Conservation (phyloP, 148 eudicot genomes). For the Talinum fruticosum region DNA sequence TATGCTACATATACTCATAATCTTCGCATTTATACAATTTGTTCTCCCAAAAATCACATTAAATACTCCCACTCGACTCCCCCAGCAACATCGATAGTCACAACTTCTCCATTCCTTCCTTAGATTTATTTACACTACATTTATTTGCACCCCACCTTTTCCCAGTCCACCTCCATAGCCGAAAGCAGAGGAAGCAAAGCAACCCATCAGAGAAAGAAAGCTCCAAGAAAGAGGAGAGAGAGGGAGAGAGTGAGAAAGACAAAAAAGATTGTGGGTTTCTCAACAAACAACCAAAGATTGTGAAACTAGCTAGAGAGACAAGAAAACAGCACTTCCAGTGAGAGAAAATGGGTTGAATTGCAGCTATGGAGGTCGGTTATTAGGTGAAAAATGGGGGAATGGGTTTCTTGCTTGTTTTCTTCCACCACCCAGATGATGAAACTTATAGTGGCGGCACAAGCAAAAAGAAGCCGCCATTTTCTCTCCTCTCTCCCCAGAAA, state of each 20-base stretch:
- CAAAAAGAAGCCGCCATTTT: background rate
- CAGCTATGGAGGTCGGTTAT: background rate
- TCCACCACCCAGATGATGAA: background rate
- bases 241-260: background rate
- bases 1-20: background rate
- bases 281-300: slow-evolving; percentile 4
- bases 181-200: background rate
- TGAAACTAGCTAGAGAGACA: background rate
- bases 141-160: background rate
- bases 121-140: too few species aligned
- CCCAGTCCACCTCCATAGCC: background rate
- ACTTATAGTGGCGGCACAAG: too few species aligned
- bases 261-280: background rate
- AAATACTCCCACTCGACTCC: background rate
- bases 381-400: background rate
- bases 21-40: background rate
- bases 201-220: background rate
- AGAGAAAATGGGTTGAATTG: background rate
- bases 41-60: background rate
- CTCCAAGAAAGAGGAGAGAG: background rate
- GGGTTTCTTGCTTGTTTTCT: background rate
- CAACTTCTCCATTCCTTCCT: background rate
- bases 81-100: background rate
- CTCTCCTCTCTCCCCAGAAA: background rate
- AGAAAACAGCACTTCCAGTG: too few species aligned